Evolutionary conservation across 139 green algal species (phyloP), one percentile per base, ranked within the genome.

Genomic region (Astrephomene gubernaculifera): DNA sequence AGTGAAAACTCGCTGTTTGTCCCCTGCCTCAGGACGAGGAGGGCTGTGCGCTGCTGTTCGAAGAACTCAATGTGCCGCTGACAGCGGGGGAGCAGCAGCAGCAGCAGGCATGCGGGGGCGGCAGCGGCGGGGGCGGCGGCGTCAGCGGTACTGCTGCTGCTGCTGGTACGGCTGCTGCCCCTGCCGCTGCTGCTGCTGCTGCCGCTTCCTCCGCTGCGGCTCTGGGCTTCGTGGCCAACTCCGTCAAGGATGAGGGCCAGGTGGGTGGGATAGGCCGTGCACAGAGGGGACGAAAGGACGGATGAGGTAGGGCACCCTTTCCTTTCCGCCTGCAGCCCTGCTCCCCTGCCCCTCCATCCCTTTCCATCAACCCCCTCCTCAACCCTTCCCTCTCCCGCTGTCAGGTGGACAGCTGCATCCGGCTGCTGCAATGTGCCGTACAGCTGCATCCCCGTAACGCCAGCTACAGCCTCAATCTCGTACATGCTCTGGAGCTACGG

Each of bases 401-500:
- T 3, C 61, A 73, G 61, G 61, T 83, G 41, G 76, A 74, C 44
- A 49, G 36, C 22, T 74, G 41, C 61, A 83, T 85, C 33, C 4
- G 29, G 7, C 44, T 85, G 57, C 45, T 85, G 33, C 44, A 21
- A 3, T 1, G 39, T 60, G 83, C 52, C 9, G 60, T 74, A 2
- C 25, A 33, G 17, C 33, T 88, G 39, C 81, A 90, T 63, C 91
- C 92, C 17, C 27, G 21, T 31, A 82, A 68, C 53, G 67, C 85
- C 29, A 86, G 57, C 43, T 93, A 92, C 89, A 82, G 78, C 1
- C 87, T 97, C 44, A 92, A 92, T 67, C 81, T 92, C 7, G 74
- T 93, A 38, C 93, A 97, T 73, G 80, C 88, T 27, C 60, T 93
- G 45, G 93, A 97, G 89, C 82, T 96, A 61, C 9, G 88, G 22